Conservation (phyloP, 192 early-diverging fungal genomes). For the Radiomyces spectabilis region DNA sequence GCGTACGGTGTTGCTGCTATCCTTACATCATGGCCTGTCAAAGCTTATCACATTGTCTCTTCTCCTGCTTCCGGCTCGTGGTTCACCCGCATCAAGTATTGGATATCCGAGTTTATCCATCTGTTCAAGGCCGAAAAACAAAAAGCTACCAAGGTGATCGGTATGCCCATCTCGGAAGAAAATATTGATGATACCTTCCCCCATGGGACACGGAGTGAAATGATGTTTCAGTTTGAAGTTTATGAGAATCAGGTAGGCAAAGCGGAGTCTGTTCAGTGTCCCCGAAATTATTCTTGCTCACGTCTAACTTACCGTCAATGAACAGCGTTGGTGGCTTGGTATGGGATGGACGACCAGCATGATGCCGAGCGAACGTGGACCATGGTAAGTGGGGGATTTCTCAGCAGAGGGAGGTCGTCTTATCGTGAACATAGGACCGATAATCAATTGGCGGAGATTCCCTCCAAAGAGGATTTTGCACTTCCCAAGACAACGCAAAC, state of each 20-base stretch:
- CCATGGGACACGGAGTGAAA: too few relatives aligned
- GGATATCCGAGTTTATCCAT: too few relatives aligned
- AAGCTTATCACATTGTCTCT: neutral
- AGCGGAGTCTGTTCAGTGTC: neutral
- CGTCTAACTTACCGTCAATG: neutral
- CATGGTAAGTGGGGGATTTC: constrained; percentile 28
- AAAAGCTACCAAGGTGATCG: constrained; percentile 8
- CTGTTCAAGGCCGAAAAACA: constrained; percentile 9
- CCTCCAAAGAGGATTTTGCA: constrained; percentile 39
- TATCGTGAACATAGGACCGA: constrained; percentile 32
- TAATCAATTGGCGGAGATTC: constrained; percentile 35
- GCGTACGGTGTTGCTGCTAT: constrained; percentile 11
- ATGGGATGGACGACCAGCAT: constrained; percentile 51
- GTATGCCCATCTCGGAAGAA: too few relatives aligned
- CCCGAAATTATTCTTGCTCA: neutral
- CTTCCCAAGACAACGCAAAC: constrained; percentile 31
- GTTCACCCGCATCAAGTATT: neutral
- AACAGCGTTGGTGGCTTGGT: constrained; percentile 52
- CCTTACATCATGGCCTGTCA: neutral
- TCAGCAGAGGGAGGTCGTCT: neutral
- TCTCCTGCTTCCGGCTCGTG: neutral
- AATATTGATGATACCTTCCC: too few relatives aligned
- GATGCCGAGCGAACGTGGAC: constrained; percentile 43
- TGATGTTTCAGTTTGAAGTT: constrained; percentile 27
- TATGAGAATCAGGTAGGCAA: constrained; percentile 27